These are phyloP conservation scores for Gremmenia infestans DNA, from an alignment of 2,329 filamentous ascomycete species.

Conservation along the genomic window DNA sequence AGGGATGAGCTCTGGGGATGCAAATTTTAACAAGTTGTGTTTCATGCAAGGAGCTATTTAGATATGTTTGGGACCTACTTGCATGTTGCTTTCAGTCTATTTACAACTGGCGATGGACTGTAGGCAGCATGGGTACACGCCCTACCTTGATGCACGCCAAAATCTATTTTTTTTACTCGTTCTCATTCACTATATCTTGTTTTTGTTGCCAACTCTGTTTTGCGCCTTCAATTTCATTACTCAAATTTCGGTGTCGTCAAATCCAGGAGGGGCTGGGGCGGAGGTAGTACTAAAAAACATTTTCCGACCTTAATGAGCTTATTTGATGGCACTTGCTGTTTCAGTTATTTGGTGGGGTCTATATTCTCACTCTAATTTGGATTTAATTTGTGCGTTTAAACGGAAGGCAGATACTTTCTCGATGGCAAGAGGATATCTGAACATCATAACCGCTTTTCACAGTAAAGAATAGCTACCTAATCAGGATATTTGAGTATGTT, in stretches of 20 bases:
- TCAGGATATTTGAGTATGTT: too few species aligned
- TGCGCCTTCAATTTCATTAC: too few species aligned
- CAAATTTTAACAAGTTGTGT: not conserved
- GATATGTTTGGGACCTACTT: not conserved
- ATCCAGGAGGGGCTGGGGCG: too few species aligned
- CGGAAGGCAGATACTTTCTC: not conserved
- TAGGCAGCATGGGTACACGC: not conserved
- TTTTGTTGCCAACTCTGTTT: too few species aligned
- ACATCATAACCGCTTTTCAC: not conserved
- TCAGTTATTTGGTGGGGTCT: too few species aligned
- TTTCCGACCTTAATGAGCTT: too few species aligned
- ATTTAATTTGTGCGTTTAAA: not conserved
- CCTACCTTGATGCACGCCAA: not conserved
- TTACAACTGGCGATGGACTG: not conserved
- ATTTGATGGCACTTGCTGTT: too few species aligned
- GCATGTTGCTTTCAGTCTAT: not conserved
- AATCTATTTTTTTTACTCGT: too few species aligned
- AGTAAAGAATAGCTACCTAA: too few species aligned
- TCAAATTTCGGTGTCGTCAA: too few species aligned
- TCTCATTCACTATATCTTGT: too few species aligned
- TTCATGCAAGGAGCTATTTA: not conserved
- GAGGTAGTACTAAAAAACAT: too few species aligned
- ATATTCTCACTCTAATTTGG: not conserved
- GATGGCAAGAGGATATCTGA: not conserved
- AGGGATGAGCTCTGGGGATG: not conserved